Conservation (phyloP, 805 yeast genomes). For the Suhomyces xylopsoci region DNA sequence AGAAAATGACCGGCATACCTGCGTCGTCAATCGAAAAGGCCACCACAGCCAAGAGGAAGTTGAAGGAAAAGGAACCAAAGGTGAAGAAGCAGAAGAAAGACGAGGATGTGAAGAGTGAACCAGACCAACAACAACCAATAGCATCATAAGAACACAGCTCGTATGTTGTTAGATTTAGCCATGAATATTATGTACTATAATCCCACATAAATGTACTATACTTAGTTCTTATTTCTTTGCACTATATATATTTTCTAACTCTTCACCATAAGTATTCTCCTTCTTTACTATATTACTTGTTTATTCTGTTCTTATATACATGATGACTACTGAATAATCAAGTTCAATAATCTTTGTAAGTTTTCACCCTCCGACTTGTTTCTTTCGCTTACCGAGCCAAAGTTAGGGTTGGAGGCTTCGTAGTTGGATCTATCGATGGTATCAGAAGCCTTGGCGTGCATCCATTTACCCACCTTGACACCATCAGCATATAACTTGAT, state of each 20-base stretch:
- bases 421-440: constrained; percentile 21
- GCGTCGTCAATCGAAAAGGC: constrained; percentile 12
- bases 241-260: no score
- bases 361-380: constrained; percentile 26
- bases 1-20: constrained; percentile 37
- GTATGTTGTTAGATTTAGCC: no score
- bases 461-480: constrained; percentile 40
- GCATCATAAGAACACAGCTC: no score
- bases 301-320: background rate
- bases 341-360: constrained; percentile 25
- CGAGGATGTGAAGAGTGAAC: background rate
- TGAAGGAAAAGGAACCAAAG: constrained; percentile 23
- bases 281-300: no score
- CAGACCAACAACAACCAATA: background rate
- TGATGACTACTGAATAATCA: constrained; percentile 14
- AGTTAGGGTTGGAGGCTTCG: constrained; percentile 31
- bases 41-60: constrained; percentile 29
- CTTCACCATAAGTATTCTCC: no score
- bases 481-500: constrained; percentile 40
- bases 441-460: constrained; percentile 24
- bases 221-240: no score
- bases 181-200: no score
- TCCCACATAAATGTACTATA: no score
- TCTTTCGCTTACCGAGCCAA: constrained; percentile 34
- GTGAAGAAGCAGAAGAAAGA: constrained; percentile 14